A percentile compares a stretch with the other conserved stretches of the same genome.
Conservation (phyloP, 768 basidiomycete species). For the Xerocomellus intermedius region DNA sequence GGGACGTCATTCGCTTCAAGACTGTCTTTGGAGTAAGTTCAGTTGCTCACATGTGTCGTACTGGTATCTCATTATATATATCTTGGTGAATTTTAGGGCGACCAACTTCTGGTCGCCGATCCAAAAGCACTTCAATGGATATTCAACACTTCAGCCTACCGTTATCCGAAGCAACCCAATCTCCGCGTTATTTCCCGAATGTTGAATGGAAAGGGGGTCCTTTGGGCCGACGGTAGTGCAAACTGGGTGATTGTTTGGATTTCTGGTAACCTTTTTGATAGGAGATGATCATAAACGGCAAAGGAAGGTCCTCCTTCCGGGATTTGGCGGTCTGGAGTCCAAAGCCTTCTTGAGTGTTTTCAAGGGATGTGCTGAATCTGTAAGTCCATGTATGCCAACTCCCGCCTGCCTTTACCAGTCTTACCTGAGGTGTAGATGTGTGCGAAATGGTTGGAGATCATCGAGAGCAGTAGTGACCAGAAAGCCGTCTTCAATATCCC, state of each 20-base stretch:
- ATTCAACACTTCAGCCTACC: conserved; percentile 43
- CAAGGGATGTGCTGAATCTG: conserved; percentile 33
- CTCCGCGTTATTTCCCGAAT: conserved; percentile 16
- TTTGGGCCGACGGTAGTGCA: conserved; percentile 40
- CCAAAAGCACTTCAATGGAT: conserved; percentile 44
- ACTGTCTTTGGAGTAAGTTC: conserved; percentile 25
- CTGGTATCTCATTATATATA: conserved; percentile 3
- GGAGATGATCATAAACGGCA: conserved; percentile 53
- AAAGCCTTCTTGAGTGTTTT: conserved; percentile 53
- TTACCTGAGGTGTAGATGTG: conserved; percentile 17
- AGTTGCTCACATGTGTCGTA: background rate
- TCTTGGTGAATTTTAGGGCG: conserved; percentile 31
- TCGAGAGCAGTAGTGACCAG: conserved; percentile 3
- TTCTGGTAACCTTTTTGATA: conserved; percentile 2
- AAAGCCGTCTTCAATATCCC: conserved; percentile 24
- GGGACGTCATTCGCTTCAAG: conserved; percentile 30
- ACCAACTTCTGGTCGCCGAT: conserved; percentile 46
- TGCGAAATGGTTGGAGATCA: conserved; percentile 23
- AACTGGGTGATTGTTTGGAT: conserved; percentile 7
- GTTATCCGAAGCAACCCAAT: conserved; percentile 38
- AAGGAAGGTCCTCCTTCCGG: conserved; percentile 52
- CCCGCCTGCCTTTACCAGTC: background rate
- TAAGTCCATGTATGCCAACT: conserved; percentile 1
- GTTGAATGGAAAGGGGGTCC: conserved; percentile 34
- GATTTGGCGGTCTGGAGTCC: conserved; percentile 51